Base-by-base conservation (phyloP, 2,329 filamentous ascomycete species). In the Arthrocladium fulminans region DNA sequence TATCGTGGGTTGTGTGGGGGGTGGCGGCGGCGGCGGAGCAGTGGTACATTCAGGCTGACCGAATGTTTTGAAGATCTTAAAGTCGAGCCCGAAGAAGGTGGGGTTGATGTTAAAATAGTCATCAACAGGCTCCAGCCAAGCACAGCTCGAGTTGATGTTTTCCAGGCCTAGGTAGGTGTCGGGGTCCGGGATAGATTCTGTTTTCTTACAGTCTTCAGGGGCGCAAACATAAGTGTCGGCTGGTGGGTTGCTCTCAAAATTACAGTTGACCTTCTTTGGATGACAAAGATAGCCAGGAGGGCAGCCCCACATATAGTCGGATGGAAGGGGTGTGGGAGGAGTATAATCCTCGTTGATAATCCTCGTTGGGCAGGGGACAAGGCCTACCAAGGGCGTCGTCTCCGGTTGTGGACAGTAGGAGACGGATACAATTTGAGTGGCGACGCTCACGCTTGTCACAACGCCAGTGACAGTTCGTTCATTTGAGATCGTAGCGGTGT, bases 21-120 rank as follows among this genome's bases (percentile, higher is more conserved):
- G n/a, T 7, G 13, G 6, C 10, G 10, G 13, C 13, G 32, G 32
- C 2, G 34, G 8, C 15, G 23, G 22, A 15, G 32, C n/a, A 4
- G 44, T 4, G 63, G 52, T 53, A 40, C 53, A 56, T 6, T 32
- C 17, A 4, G 51, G 47, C 20, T 54, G 54, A 15, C 48, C 54
- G 17, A 43, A 45, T 12, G 50, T 45, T 30, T 52, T 68, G 52
- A 83, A 85, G 19, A 85, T 80, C 35, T 73, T 75, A 51, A 77
- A 81, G 47, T 71, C 74, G 10, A 85, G 67, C 3, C 80, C 80
- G 50, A 86, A 86, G 0, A 71, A 71, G 2, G 69, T 61, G 0
- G 82, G 78, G 49, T 81, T 70, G n/a, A 86, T 69, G 50, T 84
- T 74, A 64, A 80, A 86, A 60, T 84, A 85, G 15, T 59, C 48